A percentile compares a stretch with the other conserved stretches of the same genome.
Evolutionary conservation across 108 stramenopile genomes (phyloP).

Genomic region (Fragilaria crotonensis): DNA sequence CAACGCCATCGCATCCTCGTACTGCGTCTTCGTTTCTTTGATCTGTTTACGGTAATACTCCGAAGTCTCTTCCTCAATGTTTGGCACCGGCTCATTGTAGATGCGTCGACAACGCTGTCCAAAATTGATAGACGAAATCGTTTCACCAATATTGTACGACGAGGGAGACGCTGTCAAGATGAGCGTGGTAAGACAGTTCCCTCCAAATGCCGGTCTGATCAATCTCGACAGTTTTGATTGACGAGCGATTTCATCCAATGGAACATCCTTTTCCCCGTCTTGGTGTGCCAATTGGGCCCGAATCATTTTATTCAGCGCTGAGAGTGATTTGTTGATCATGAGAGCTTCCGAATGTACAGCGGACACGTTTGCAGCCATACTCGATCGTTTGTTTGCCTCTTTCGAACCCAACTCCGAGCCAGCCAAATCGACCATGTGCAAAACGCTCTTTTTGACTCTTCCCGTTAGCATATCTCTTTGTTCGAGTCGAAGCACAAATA

Average conservation of each 20-base stretch:
- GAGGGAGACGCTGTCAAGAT: slow-evolving; percentile 82
- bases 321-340: slow-evolving; percentile 78
- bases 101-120: slow-evolving; percentile 54
- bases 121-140: slow-evolving; percentile 76
- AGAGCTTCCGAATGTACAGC: slow-evolving; percentile 55
- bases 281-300: slow-evolving; percentile 54
- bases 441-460: slow-evolving; percentile 31
- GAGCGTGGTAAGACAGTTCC: slow-evolving; percentile 71
- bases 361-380: slow-evolving; percentile 20
- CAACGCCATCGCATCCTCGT: slow-evolving; percentile 51
- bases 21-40: slow-evolving; percentile 42
- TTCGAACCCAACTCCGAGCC: slow-evolving; percentile 68
- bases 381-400: slow-evolving; percentile 8
- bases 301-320: slow-evolving; percentile 65
- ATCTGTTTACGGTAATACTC: slow-evolving; percentile 44
- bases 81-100: slow-evolving; percentile 37
- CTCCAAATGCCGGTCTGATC: slow-evolving; percentile 79
- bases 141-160: slow-evolving; percentile 73
- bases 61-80: slow-evolving; percentile 25
- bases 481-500: slow-evolving; percentile 67
- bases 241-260: slow-evolving; percentile 43
- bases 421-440: slow-evolving; percentile 84
- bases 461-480: slow-evolving; percentile 42
- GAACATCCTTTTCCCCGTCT: slow-evolving; percentile 21
- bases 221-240: slow-evolving; percentile 78